Evolutionary conservation across 768 basidiomycete species (phyloP).

Genomic region (Tricholoma bakamatsutake): DNA sequence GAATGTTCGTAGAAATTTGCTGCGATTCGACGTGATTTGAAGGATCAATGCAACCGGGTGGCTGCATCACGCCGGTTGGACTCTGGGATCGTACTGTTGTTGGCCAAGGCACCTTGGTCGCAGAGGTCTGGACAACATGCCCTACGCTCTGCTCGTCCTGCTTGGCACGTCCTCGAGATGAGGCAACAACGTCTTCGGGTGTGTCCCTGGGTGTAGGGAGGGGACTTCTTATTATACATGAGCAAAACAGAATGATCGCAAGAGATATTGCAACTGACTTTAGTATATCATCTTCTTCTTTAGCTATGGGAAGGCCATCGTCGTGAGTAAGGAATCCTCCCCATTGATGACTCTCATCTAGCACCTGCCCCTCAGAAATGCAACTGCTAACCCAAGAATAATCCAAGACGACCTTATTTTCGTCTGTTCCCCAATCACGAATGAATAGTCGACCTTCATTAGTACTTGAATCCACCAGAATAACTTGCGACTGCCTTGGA

Average conservation of each 20-base stretch:
- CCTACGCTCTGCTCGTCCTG: not conserved
- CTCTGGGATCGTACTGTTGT: not conserved
- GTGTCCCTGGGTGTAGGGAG: conserved; percentile 59
- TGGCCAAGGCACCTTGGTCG: not conserved
- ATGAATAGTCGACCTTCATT: conserved; percentile 51
- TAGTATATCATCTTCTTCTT: conserved; percentile 31
- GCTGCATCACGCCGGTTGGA: not conserved
- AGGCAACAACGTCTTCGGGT: conserved; percentile 29
- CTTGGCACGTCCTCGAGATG: not conserved
- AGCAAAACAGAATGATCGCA: conserved; percentile 2
- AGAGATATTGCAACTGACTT: conserved; percentile 36
- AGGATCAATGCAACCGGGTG: not conserved
- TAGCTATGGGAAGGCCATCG: conserved; percentile 33
- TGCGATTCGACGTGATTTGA: not conserved
- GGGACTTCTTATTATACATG: conserved; percentile 42
- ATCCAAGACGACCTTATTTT: conserved; percentile 45
- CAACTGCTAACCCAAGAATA: conserved; percentile 48
- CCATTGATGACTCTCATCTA: conserved; percentile 47
- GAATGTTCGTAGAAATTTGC: not conserved
- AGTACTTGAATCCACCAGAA: conserved; percentile 51
- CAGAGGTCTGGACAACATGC: not conserved
- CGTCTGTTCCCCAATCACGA: conserved; percentile 51
- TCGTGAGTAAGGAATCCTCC: conserved; percentile 38
- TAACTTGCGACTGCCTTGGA: conserved; percentile 47
- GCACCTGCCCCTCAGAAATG: conserved; percentile 33